Evolutionary conservation across 768 basidiomycete genomes (phyloP), one percentile per base, ranked within the genome.

Genomic region (Hemileccinum impolitum): DNA sequence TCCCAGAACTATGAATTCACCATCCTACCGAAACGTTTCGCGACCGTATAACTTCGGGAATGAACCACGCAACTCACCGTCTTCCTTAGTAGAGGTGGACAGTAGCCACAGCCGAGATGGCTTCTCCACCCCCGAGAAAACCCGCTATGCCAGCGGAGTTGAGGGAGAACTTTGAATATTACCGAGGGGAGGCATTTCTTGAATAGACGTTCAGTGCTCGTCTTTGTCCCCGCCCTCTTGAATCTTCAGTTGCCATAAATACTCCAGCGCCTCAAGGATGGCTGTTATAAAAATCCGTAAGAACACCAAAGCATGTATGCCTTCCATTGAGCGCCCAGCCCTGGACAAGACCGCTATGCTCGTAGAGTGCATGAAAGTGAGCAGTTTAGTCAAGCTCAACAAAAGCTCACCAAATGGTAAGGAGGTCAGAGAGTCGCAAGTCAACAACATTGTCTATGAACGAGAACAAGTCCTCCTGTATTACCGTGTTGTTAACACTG

Each of bases 61-160:
- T 70, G 72, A 43, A 72, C 65, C 63, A 72, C 1, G 70, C 70
- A 5, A 71, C 49, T 60, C 59, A 72, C 17, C 56, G 61, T 45
- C 66, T 56, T 3, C 66, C 66, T 30, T 39, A 13, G 43, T 60
- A 66, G 6, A 70, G 39, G 39, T 69, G 63, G 19, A 70, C 62
- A 3, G 59, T 62, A 10, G 61, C 55, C 66, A 70, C 69, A 14
- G 70, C 68, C 9, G 64, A 53, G 32, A 71, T 55, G n/a, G 69
- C 68, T 44, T 70, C 70, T 17, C 70, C 57, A 6, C 69, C 68
- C 3, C 70, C 70, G 6, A 70, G 68, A 31, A 72, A 64, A 8
- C 68, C 70, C 6, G 68, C 66, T 9, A 70, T 55, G 4, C 66
- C 70, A 7, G 66, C 57, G 0, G 62, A 39, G 30, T 71, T 58